phyloP scores from a whole-genome alignment of 192 early-diverging fungal species.

The Entophlyctis helioformis region DNA sequence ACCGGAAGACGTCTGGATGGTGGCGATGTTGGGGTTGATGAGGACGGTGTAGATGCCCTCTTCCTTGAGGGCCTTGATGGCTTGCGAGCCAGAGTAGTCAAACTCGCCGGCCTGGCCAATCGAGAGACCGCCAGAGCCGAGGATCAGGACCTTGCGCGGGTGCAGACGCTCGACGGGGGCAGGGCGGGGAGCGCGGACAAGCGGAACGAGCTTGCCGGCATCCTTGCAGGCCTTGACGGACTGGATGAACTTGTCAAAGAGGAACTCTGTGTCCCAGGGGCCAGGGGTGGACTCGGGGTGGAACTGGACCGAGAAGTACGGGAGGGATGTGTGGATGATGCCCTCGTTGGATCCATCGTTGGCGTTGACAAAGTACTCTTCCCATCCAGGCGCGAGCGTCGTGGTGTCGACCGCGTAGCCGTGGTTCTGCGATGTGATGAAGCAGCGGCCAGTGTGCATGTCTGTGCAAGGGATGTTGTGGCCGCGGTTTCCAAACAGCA shows the following conservation, averaged over 20 bases:
- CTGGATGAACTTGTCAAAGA: slow-evolving; percentile 91
- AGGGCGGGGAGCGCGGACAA: slow-evolving; percentile 40
- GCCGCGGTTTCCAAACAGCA: slow-evolving; percentile 98
- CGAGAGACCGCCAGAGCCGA: slow-evolving; percentile 92
- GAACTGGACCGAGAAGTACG: slow-evolving; percentile 97
- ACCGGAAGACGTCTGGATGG: slow-evolving; percentile 95
- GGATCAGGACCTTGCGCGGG: slow-evolving; percentile 85
- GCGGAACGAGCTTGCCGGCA: slow-evolving; percentile 60
- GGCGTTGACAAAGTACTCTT: slow-evolving; percentile 93
- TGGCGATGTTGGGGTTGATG: slow-evolving; percentile 99
- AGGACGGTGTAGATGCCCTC: slow-evolving; percentile 94
- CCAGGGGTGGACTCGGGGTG: slow-evolving; percentile 96
- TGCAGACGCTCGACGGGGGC: slow-evolving; percentile 35
- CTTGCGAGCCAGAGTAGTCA: slow-evolving; percentile 94
- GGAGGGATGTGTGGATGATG: slow-evolving; percentile 78
- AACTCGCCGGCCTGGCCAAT: slow-evolving; percentile 99
- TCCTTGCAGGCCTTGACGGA: slow-evolving; percentile 53
- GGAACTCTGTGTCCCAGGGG: slow-evolving; percentile 91
- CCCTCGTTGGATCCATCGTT: slow-evolving; percentile 99
- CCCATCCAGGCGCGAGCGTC: slow-evolving; percentile 59
- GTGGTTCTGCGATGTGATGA: slow-evolving; percentile 99
- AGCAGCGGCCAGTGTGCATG: slow-evolving; percentile 88
- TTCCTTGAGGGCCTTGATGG: slow-evolving; percentile 97
- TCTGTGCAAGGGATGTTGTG: slow-evolving; percentile 99
- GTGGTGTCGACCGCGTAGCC: slow-evolving; percentile 86